A percentile compares a stretch with the other conserved stretches of the same genome.
Conservation (phyloP, 2,329 filamentous ascomycete species). For the Apiospora hydei region DNA sequence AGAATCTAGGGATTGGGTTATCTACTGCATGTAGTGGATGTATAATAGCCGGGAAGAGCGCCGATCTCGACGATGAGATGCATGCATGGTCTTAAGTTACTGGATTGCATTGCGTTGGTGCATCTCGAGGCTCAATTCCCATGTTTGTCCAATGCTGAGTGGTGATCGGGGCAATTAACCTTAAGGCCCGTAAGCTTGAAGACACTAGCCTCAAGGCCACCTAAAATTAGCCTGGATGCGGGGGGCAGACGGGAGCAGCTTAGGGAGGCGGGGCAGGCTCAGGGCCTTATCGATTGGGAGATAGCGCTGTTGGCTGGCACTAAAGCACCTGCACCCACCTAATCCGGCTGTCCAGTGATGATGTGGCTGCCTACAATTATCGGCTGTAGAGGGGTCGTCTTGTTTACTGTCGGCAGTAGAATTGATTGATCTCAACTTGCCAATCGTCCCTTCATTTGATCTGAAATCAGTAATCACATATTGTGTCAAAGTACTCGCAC, state of each 20-base stretch:
- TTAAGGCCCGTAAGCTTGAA: no score
- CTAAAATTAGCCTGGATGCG: slow-evolving; percentile 2
- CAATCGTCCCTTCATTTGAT: background rate
- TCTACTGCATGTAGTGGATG: background rate
- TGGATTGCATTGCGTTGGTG: background rate
- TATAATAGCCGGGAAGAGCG: background rate
- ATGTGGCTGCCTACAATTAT: slow-evolving; percentile 4
- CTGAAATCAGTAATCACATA: background rate
- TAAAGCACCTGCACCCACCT: background rate
- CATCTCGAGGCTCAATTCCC: background rate
- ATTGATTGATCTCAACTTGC: background rate
- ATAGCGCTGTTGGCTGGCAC: background rate
- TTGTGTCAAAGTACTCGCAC: background rate
- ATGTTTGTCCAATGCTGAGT: background rate
- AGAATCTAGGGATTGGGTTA: background rate
- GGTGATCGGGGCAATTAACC: background rate
- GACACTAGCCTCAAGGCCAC: background rate
- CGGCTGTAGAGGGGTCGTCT: background rate
- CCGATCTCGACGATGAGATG: background rate
- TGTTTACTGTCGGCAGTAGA: background rate
- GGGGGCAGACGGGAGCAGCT: background rate
- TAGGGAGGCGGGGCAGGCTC: background rate
- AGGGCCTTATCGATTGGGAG: background rate
- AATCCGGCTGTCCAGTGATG: slow-evolving; percentile 5
- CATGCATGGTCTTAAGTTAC: background rate